A percentile compares a stretch with the other conserved stretches of the same genome.
These are phyloP conservation scores for Mycena filopes DNA, from an alignment of 768 basidiomycete species.

Conservation along the genomic window DNA sequence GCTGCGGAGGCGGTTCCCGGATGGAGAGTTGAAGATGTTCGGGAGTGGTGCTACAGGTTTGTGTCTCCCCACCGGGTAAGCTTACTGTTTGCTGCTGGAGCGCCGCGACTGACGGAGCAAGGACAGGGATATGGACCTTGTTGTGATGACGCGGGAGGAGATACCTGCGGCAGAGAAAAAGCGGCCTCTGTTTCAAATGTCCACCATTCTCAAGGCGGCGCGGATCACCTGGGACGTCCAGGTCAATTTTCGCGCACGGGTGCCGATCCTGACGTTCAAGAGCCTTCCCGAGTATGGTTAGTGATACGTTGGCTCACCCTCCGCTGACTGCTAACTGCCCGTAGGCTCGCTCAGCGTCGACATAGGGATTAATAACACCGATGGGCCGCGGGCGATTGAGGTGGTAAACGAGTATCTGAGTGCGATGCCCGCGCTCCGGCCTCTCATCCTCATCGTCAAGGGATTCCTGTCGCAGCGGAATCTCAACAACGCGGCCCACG, in stretches of 20 bases:
- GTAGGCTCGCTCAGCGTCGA: constrained; percentile 70
- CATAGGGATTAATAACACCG: constrained; percentile 71
- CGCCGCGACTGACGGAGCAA: neutral
- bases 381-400: constrained; percentile 63
- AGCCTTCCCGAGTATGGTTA: constrained; percentile 54
- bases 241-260: constrained; percentile 47
- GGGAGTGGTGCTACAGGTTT: constrained; percentile 69
- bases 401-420: constrained; percentile 64
- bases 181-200: constrained; percentile 58
- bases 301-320: no score
- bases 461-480: constrained; percentile 64
- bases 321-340: constrained; percentile 1
- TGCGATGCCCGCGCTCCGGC: constrained; percentile 66
- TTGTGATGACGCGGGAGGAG: constrained; percentile 49
- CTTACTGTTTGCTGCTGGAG: neutral
- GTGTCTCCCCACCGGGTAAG: constrained; percentile 55
- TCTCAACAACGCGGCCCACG: constrained; percentile 71
- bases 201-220: constrained; percentile 54
- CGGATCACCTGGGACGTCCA: constrained; percentile 52
- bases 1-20: constrained; percentile 55
- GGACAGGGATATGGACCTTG: constrained; percentile 72
- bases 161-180: constrained; percentile 46
- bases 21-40: constrained; percentile 62
- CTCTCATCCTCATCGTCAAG: constrained; percentile 72
- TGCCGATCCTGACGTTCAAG: constrained; percentile 73